A percentile compares a stretch with the other conserved stretches of the same genome.
Conservation (phyloP, 306 rosid species). For the Gillenia trifoliata region DNA sequence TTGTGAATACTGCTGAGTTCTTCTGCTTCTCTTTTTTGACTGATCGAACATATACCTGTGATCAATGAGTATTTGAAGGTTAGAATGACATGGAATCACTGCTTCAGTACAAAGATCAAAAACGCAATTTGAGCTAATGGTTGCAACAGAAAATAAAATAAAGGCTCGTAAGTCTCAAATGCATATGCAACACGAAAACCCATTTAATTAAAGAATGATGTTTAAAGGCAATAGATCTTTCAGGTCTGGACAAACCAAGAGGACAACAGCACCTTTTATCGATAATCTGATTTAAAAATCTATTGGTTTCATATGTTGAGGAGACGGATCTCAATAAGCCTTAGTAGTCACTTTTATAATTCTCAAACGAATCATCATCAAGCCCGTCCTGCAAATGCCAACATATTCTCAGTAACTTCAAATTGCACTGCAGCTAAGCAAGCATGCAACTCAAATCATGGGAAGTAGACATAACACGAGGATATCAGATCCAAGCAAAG, state of each 20-base stretch:
- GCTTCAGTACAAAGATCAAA: neutral
- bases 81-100: neutral
- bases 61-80: constrained; percentile 10
- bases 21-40: constrained; percentile 73
- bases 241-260: constrained; percentile 1
- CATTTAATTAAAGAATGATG: neutral
- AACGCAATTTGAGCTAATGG: too few relatives aligned
- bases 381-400: constrained; percentile 63
- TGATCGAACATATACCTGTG: constrained; percentile 76
- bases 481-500: neutral
- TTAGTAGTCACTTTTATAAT: constrained; percentile 68
- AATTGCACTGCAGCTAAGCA: neutral
- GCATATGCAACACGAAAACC: too few relatives aligned
- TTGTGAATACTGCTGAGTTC: constrained; percentile 54
- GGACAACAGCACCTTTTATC: constrained; percentile 56
- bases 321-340: constrained; percentile 84
- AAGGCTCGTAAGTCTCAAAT: too few relatives aligned
- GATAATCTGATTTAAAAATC: constrained; percentile 73
- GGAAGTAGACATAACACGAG: neutral
- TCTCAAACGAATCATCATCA: constrained; percentile 67
- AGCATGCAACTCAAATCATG: neutral
- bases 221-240: neutral
- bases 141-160: too few relatives aligned
- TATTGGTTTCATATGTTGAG: constrained; percentile 70
- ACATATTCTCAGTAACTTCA: constrained; percentile 10